Evolutionary conservation across 2,329 filamentous ascomycete species (phyloP), one percentile per base, ranked within the genome.

Genomic region (Neonectria hederae): DNA sequence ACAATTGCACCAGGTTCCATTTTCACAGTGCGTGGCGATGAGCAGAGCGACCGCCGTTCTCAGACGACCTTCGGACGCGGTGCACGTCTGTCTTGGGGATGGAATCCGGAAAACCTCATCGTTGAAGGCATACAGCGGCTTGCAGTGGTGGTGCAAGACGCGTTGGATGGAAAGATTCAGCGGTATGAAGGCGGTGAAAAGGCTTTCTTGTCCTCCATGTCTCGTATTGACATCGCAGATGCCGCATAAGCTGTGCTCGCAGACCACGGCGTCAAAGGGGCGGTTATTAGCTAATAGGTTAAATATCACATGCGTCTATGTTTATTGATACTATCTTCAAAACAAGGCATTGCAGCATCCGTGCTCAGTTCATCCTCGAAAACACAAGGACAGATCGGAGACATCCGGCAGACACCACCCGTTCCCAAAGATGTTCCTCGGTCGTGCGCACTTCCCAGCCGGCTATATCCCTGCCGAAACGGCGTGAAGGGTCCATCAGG

Each of bases 1-100:
- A 42, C 40, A 21, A 46, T 61, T 21, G 58, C 58, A 8, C 24
- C 42, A 26, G 58, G 58, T 10, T 32, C 42, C 8, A 61, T 61
- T 19, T 54, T 61, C 19, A 38, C 42, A n/a, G 58, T 61, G 5
- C 38, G 32, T 7, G 58, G 51, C 30, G 58, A 61, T 14, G 14
- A 21, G 14, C 3, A 19, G 4, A 54, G 58, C n/a, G 51, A 54
- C 5, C 9, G 30, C 3, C 24, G 58, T 26, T 28, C 38, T 7
- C 19, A 17, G 21, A 21, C 24, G 9, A 53, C 48, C 1, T 61
- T 46, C 22, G 51, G 51, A 22, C 40, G 53, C n/a, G 58, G 58
- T 2, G 51, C 51, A 19, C 38, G 58, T 14, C 21, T 61, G 17
- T 61, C 49, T 19, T 61, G 58, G 49, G 58, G 38, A 38, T 61